A percentile compares a stretch with the other conserved stretches of the same genome.
These are phyloP conservation scores for Phyllachora maydis DNA, from an alignment of 2,329 filamentous ascomycete genomes.

Conservation along the genomic window DNA sequence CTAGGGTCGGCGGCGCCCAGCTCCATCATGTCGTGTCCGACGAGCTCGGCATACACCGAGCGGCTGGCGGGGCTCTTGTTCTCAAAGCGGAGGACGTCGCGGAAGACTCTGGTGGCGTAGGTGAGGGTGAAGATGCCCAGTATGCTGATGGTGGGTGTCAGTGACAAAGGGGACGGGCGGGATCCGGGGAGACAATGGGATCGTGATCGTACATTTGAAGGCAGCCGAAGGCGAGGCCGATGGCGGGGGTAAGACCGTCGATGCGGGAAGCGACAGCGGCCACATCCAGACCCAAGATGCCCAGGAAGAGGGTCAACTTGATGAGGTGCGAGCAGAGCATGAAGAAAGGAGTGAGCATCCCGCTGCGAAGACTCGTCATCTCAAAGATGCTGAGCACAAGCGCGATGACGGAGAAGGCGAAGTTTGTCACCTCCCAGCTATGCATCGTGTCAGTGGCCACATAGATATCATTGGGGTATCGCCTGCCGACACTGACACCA, in stretches of 20 bases:
- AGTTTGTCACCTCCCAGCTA: constrained; percentile 33
- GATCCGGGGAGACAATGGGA: not conserved
- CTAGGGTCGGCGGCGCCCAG: constrained; percentile 4
- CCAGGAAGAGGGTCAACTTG: constrained; percentile 23
- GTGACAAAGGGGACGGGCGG: not conserved
- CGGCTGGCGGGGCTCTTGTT: constrained; percentile 27
- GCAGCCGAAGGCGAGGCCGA: constrained; percentile 25
- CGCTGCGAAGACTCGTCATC: constrained; percentile 21
- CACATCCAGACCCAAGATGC: constrained; percentile 27
- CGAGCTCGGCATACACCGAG: too few species aligned
- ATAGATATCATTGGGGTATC: not conserved
- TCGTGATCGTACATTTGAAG: constrained; percentile 22
- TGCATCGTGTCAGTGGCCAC: constrained; percentile 1
- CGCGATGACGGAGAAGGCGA: constrained; percentile 24
- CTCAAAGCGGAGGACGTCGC: constrained; percentile 24
- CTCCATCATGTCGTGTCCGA: constrained; percentile 5
- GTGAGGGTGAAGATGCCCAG: constrained; percentile 18
- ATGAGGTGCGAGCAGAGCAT: constrained; percentile 29
- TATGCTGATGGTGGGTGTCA: too few species aligned
- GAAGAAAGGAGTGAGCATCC: constrained; percentile 30
- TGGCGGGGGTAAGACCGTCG: constrained; percentile 23
- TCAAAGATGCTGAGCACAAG: constrained; percentile 24
- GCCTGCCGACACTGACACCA: constrained; percentile 25
- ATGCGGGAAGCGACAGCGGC: constrained; percentile 23
- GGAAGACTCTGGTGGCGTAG: constrained; percentile 25